Conservation (phyloP, 1,284 basidiomycete species). For the Lentinula novae-zelandiae region DNA sequence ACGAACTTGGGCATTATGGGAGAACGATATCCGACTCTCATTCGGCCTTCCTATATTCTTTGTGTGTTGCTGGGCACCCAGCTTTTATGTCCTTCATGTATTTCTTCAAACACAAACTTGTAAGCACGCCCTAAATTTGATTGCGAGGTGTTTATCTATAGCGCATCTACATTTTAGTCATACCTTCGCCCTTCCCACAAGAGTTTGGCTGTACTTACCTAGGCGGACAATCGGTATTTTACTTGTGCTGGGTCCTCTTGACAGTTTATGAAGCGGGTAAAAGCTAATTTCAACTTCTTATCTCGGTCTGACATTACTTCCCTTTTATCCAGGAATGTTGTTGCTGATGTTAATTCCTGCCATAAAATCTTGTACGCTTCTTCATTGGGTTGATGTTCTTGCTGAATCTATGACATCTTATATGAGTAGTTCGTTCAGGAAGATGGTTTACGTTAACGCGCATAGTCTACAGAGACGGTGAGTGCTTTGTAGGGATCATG, state of each 20-base stretch:
- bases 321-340: neutral
- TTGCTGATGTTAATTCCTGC: conserved; percentile 5
- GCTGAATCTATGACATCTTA: neutral
- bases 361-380: neutral
- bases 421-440: neutral
- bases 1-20: conserved; percentile 4
- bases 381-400: neutral
- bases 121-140: neutral
- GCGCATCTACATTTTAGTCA: neutral
- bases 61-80: neutral
- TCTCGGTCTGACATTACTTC: neutral
- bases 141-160: neutral
- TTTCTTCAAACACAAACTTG: neutral
- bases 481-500: neutral
- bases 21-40: neutral
- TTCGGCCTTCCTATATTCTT: neutral
- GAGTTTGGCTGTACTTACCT: neutral
- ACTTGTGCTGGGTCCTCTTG: conserved; percentile 4
- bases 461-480: neutral
- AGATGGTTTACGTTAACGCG: neutral
- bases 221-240: conserved; percentile 1
- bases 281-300: neutral
- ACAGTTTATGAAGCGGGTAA: conserved; percentile 5
- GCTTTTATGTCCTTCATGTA: neutral
- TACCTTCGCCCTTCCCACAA: neutral